A percentile compares a stretch with the other conserved stretches of the same genome.
phyloP scores from a whole-genome alignment of 1,139 yeast species.

The Yamadazyma conglobata region DNA sequence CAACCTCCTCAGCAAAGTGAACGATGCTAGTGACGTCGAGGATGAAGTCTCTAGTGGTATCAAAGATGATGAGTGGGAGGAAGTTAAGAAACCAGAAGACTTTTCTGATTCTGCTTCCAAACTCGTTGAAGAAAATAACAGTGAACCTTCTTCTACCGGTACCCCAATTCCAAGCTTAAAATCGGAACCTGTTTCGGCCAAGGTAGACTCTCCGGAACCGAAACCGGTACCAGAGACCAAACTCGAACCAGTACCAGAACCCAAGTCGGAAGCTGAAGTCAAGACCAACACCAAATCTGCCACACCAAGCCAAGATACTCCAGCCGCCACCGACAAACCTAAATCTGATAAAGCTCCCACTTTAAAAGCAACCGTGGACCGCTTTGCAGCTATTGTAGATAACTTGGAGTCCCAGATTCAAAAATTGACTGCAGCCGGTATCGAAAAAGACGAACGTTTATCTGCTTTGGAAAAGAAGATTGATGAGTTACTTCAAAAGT shows the following conservation, averaged over 20 bases:
- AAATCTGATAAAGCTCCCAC: constrained; percentile 54
- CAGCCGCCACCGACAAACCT: constrained; percentile 13
- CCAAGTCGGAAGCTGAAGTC: constrained; percentile 10
- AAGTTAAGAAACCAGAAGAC: constrained; percentile 31
- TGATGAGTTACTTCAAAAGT: constrained; percentile 32
- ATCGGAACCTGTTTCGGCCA: constrained; percentile 7
- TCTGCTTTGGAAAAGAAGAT: constrained; percentile 40
- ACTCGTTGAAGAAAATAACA: constrained; percentile 12
- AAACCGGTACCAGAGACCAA: constrained; percentile 7
- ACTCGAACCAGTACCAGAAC: constrained; percentile 10
- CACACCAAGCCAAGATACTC: constrained; percentile 11
- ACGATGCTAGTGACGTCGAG: constrained; percentile 41
- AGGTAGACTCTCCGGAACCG: constrained; percentile 7
- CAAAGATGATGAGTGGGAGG: constrained; percentile 43
- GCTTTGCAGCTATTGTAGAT: constrained; percentile 52
- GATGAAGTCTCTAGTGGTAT: constrained; percentile 24
- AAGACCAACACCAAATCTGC: constrained; percentile 11
- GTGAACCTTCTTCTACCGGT: constrained; percentile 10
- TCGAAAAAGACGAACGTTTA: constrained; percentile 63
- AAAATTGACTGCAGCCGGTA: constrained; percentile 48
- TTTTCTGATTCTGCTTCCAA: constrained; percentile 5
- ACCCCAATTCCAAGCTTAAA: constrained; percentile 14
- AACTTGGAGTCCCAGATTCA: constrained; percentile 54
- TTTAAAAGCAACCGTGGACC: constrained; percentile 66
- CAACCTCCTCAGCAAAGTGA: constrained; percentile 36